These are phyloP conservation scores for Globisporangium polare DNA, from an alignment of 352 stramenopile species.

Conservation along the genomic window DNA sequence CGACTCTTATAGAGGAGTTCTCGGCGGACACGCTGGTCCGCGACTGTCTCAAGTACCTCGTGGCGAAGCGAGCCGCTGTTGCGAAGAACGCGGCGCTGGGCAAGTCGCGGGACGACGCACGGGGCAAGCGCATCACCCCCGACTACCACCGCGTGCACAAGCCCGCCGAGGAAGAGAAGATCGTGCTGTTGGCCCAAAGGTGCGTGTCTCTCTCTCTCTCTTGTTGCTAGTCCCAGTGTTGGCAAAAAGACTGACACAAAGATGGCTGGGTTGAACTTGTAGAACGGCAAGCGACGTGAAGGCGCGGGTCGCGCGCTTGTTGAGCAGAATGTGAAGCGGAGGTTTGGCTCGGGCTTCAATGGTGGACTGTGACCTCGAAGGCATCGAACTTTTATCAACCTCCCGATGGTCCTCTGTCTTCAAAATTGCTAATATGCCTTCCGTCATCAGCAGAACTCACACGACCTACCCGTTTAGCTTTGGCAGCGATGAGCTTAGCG, in stretches of 20 bases:
- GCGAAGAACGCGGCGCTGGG: conserved; percentile 53
- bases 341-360: not conserved
- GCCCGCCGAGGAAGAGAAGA: conserved; percentile 30
- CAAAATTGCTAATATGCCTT: conserved; percentile 4
- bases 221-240: not conserved
- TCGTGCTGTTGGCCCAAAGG: conserved; percentile 47
- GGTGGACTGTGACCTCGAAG: no score
- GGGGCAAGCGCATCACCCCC: conserved; percentile 59
- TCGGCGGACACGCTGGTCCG: conserved; percentile 25
- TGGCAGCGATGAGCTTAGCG: conserved; percentile 12
- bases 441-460: not conserved
- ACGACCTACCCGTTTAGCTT: conserved; percentile 8
- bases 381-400: no score
- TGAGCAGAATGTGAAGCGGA: conserved; percentile 10
- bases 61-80: conserved; percentile 45
- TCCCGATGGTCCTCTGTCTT: not conserved
- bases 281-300: conserved; percentile 13
- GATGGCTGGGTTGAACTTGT: not conserved
- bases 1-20: conserved; percentile 45
- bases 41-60: conserved; percentile 62
- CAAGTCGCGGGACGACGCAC: conserved; percentile 69
- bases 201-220: conserved; percentile 13
- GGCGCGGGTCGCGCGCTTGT: conserved; percentile 14
- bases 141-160: conserved; percentile 74
- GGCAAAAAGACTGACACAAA: not conserved